These are phyloP conservation scores for Phytophthora pinifolia DNA, from an alignment of 352 stramenopile genomes.

Conservation along the genomic window DNA sequence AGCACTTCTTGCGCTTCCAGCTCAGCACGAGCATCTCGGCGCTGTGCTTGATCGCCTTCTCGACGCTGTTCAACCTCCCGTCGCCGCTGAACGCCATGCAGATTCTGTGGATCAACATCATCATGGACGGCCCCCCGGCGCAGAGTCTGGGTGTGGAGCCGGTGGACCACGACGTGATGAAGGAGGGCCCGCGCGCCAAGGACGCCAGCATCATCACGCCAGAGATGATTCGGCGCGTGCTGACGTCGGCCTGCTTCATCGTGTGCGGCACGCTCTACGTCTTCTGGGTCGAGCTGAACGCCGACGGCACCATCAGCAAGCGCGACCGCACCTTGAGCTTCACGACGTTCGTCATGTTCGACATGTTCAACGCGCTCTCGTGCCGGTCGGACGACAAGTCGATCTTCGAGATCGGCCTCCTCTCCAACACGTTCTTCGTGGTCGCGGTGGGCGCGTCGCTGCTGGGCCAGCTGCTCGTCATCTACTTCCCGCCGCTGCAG, in stretches of 20 bases:
- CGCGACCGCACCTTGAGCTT: conserved; percentile 98
- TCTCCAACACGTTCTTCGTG: conserved; percentile 94
- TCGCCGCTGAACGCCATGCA: conserved; percentile 97
- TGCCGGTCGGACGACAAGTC: conserved; percentile 95
- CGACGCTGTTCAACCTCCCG: conserved; percentile 54
- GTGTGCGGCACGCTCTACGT: conserved; percentile 80
- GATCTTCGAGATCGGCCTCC: conserved; percentile 90
- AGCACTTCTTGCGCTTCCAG: conserved; percentile 97
- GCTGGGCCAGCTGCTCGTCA: conserved; percentile 94
- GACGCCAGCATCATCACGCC: conserved; percentile 80
- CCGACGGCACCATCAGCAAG: conserved; percentile 90
- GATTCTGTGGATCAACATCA: conserved; percentile 98
- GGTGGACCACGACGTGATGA: conserved; percentile 84
- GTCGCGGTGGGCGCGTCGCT: conserved; percentile 93
- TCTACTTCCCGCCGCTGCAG: conserved; percentile 97
- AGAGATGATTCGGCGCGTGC: conserved; percentile 64
- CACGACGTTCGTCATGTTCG: conserved; percentile 98
- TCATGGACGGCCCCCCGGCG: conserved; percentile 93
- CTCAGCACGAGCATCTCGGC: conserved; percentile 97
- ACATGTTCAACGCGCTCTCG: conserved; percentile 98
- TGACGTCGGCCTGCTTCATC: conserved; percentile 75
- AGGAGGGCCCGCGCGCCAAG: conserved; percentile 78
- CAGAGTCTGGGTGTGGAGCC: conserved; percentile 88
- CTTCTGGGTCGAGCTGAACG: conserved; percentile 81
- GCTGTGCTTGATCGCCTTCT: conserved; percentile 89